Evolutionary conservation across 225 moss, liverwort and hornwort genomes (phyloP), one percentile per base, ranked within the genome.

Genomic region (Pseudoscleropodium purum): DNA sequence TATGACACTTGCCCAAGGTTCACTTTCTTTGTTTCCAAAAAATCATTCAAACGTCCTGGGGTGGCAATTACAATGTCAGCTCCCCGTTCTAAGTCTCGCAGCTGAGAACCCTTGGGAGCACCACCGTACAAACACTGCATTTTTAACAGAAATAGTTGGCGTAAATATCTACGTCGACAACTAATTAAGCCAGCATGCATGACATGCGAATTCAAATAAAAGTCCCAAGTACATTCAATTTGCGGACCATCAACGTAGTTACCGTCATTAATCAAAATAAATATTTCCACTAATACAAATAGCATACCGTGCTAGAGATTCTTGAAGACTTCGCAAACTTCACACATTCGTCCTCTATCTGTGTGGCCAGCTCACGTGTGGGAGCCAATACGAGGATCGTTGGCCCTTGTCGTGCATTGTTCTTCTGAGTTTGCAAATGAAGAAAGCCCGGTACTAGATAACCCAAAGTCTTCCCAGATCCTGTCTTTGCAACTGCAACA

Each of bases 51-150:
- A 37, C 98, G 92, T 57, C 98, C 98, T 47, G 98, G 98, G 16
- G 98, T 98, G 36, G 98, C 98, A 82, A 98, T 98, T 51, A 97
- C 92, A 69, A 98, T 94, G 66, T 98, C 98, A 70, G 95, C 97
- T 90, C 98, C 98, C 43, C 97, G 94, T 90, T 98, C 98, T 49
- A 98, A 91, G 83, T 98, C 98, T 91, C 96, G 93, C 88, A 97
- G 87, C 83, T 98, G 98, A 86, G 98, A 95, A 54, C 95, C 94
- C 90, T 98, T 98, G 6, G 98, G 97, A 75, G 98, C 97, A 90
- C 98, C 98, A 89, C 97, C 98, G 51, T 98, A 98, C 57, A 98
- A 95, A 92, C 98, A 98, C 98, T 98, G 93, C 90, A 93, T 84
- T 86, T 69, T 81, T 20, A 75, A 45, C 87, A 89, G 25, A 73